A percentile compares a stretch with the other conserved stretches of the same genome.
These are phyloP conservation scores for Phytophthora quininea DNA, from an alignment of 352 stramenopile genomes.

Conservation along the genomic window DNA sequence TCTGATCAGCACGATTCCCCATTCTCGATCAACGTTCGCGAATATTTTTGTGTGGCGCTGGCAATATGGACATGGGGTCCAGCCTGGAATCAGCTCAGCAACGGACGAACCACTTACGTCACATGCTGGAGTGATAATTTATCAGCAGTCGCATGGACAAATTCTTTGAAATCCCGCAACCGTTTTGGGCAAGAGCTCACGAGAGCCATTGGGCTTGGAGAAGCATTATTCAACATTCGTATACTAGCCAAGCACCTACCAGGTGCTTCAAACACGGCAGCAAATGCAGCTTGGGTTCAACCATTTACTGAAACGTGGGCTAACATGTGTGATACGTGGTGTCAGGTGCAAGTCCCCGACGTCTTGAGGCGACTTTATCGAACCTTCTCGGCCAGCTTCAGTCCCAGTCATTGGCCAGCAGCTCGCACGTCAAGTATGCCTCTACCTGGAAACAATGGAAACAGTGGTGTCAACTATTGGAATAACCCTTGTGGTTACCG, in stretches of 20 bases:
- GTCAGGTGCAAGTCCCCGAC: background rate
- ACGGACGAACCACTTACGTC: background rate
- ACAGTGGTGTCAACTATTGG: background rate
- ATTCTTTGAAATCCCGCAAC: background rate
- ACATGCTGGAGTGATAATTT: conserved; percentile 5
- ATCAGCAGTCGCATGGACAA: background rate
- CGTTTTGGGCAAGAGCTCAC: background rate
- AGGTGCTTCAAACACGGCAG: background rate
- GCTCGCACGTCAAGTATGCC: background rate
- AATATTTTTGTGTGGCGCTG: background rate
- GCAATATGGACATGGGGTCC: background rate
- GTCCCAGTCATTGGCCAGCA: background rate
- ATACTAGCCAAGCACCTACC: background rate
- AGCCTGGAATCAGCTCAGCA: background rate
- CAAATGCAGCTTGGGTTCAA: background rate
- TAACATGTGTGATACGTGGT: conserved; percentile 1
- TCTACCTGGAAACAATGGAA: conserved; percentile 1
- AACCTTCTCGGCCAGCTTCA: too few species aligned
- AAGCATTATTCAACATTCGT: conserved; percentile 3
- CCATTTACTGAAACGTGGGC: background rate
- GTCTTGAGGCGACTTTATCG: conserved; percentile 1
- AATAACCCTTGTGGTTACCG: background rate
- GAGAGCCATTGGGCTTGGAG: conserved; percentile 2
- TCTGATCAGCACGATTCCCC: background rate
- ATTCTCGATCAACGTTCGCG: background rate